phyloP scores from a whole-genome alignment of 495 filamentous ascomycete species.

The Geopyxis carbonaria region DNA sequence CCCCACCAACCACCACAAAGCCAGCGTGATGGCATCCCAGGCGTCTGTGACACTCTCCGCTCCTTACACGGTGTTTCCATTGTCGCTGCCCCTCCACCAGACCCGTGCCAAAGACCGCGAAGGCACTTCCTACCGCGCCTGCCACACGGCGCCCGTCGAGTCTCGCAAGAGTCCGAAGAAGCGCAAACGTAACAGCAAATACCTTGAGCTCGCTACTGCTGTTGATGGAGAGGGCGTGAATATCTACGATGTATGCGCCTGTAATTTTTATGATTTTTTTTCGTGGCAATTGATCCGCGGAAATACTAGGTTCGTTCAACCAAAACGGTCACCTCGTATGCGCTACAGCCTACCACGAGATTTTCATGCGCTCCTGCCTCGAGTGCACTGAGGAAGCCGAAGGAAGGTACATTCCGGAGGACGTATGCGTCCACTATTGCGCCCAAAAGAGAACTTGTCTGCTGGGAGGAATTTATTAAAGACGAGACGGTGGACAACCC shows the following conservation, averaged over 20 bases:
- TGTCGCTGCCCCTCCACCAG: conserved; percentile 22
- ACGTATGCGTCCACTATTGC: conserved; percentile 22
- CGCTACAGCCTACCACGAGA: conserved; percentile 20
- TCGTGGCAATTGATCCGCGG: conserved; percentile 2
- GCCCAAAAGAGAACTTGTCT: conserved; percentile 20
- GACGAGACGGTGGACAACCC: conserved; percentile 9
- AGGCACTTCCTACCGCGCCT: conserved; percentile 13
- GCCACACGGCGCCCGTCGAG: conserved; percentile 25
- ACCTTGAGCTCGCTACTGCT: conserved; percentile 56
- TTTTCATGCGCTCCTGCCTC: conserved; percentile 22
- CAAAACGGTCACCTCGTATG: conserved; percentile 22
- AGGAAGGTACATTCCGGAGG: conserved; percentile 6
- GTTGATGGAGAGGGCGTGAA: conserved; percentile 84
- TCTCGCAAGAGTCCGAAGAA: too few relatives aligned
- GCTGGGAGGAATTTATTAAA: conserved; percentile 22
- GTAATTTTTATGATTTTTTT: too few relatives aligned
- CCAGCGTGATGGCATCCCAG: too few relatives aligned
- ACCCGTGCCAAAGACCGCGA: conserved; percentile 15
- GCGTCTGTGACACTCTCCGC: conserved; percentile 22
- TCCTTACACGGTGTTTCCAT: conserved; percentile 20
- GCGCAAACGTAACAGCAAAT: conserved; percentile 44
- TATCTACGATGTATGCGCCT: conserved; percentile 64
- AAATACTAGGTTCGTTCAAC: conserved; percentile 13
- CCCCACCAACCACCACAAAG: too few relatives aligned
- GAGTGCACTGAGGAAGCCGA: conserved; percentile 4